Percentiles rank a stretch among this genome's conserved stretches.
Evolutionary conservation across 306 rosid species (phyloP).

Genomic region (Prosopis cineraria): DNA sequence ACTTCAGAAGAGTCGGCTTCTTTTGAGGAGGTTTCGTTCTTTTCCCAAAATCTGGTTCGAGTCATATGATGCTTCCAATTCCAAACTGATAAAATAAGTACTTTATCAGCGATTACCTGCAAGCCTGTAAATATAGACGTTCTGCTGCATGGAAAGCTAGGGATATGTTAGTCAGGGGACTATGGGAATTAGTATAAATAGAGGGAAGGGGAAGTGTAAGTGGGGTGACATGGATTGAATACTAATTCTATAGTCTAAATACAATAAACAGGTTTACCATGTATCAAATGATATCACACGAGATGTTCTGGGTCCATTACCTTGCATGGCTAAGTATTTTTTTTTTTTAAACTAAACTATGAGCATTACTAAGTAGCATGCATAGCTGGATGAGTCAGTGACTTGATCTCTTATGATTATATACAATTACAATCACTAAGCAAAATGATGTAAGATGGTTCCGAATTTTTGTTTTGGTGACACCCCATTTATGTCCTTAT

Average conservation of each 20-base stretch:
- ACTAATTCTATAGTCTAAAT: background rate
- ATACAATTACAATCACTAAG: slow-evolving; percentile 10
- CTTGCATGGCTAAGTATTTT: background rate
- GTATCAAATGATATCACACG: background rate
- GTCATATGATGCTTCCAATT: slow-evolving; percentile 22
- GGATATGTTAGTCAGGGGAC: background rate
- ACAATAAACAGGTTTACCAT: background rate
- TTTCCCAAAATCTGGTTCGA: slow-evolving; percentile 19
- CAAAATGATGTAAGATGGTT: slow-evolving; percentile 10
- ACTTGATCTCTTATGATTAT: background rate
- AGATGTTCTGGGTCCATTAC: background rate
- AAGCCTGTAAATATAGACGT: slow-evolving; percentile 18
- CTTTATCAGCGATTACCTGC: background rate
- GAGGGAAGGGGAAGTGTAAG: background rate
- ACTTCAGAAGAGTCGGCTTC: slow-evolving; percentile 63
- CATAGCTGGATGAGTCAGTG: background rate
- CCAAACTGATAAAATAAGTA: slow-evolving; percentile 15
- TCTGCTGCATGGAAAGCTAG: background rate
- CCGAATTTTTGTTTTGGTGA: slow-evolving; percentile 21
- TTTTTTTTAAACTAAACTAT: background rate
- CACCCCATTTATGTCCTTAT: background rate
- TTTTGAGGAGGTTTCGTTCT: slow-evolving; percentile 76
- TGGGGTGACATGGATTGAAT: background rate
- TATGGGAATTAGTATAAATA: background rate
- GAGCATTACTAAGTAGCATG: background rate